Base-by-base conservation (phyloP, 768 basidiomycete genomes). In the Tylopilus rubrobrunneus region DNA sequence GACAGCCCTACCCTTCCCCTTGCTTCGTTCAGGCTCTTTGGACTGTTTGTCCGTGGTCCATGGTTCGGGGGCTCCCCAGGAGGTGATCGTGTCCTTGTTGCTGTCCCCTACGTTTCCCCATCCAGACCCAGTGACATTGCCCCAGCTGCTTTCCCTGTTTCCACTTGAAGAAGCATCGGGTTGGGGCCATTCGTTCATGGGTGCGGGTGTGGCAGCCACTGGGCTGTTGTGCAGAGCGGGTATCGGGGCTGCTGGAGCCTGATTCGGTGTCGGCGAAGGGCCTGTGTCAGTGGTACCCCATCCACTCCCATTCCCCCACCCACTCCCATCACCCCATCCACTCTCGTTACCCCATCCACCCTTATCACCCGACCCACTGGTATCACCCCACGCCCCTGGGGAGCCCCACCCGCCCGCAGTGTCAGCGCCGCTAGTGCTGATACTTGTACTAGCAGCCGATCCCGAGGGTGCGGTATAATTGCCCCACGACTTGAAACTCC, bases 241-340 rank as follows among this genome's bases (percentile, higher is more conserved):
- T 29, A 37, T 46, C n/a, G 46, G 12, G 15, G 25, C 25, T 25
- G 25, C 25, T 25, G 25, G 25, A 25, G 34, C 48, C 31, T 25
- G 52, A 53, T 50, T 56, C 28, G 44, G 1, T 27, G 59, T 43
- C 14, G 62, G 46, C 8, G 37, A 21, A 5, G 60, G 34, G 9
- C 31, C 48, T 21, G 56, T 58, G 10, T 48, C 50, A 4, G 52
- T 53, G 1, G 36, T 39, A 6, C 42, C 51, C 56, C 59, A 55
- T 40, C 57, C 60, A 11, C 50, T 51, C 5, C 49, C 55, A 2
- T 23, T 31, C 7, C 36, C 56, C 61, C 60, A 61, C 15, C 48
- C 58, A 9, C 44, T 25, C 1, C 59, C 62, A 1, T 48, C 44
- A 29, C 31, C 57, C 53, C 56, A 29, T 4, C 39, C 39, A 15